phyloP scores from a whole-genome alignment of 2,329 filamentous ascomycete genomes.

The Parasarocladium wereldwijsianum region DNA sequence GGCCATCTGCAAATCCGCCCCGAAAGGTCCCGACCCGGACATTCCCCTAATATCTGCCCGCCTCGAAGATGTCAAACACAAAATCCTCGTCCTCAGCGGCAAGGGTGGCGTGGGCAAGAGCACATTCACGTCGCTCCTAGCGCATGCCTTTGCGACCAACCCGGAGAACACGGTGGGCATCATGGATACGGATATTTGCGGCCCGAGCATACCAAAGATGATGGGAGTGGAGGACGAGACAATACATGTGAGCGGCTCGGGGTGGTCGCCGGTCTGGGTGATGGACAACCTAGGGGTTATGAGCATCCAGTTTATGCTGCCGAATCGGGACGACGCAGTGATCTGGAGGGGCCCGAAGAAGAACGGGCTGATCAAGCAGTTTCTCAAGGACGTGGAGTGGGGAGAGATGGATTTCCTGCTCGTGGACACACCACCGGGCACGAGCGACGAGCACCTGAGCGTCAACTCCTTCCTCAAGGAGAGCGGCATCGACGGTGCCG shows the following conservation, averaged over 20 bases:
- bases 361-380: conserved; percentile 96
- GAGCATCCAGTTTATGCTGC: conserved; percentile 97
- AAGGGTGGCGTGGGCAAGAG: conserved; percentile 97
- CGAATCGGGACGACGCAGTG: conserved; percentile 81
- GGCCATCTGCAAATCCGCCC: conserved; percentile 81
- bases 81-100: conserved; percentile 81
- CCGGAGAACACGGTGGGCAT: conserved; percentile 70
- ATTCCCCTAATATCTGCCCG: conserved; percentile 77
- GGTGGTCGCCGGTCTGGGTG: conserved; percentile 94
- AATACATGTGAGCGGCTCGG: conserved; percentile 75
- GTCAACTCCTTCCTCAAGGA: conserved; percentile 88
- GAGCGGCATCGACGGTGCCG: conserved; percentile 82
- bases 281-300: conserved; percentile 88
- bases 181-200: conserved; percentile 98
- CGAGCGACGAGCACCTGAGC: conserved; percentile 85
- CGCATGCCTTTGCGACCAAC: conserved; percentile 77
- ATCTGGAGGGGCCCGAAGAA: conserved; percentile 99
- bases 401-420: conserved; percentile 85
- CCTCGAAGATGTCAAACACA: conserved; percentile 70
- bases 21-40: conserved; percentile 91
- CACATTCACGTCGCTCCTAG: conserved; percentile 78
- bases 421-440: conserved; percentile 91
- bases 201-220: conserved; percentile 95
- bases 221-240: conserved; percentile 92
- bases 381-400: conserved; percentile 96